Conservation (phyloP, 768 basidiomycete genomes). For the Tricholoma furcatifolium region DNA sequence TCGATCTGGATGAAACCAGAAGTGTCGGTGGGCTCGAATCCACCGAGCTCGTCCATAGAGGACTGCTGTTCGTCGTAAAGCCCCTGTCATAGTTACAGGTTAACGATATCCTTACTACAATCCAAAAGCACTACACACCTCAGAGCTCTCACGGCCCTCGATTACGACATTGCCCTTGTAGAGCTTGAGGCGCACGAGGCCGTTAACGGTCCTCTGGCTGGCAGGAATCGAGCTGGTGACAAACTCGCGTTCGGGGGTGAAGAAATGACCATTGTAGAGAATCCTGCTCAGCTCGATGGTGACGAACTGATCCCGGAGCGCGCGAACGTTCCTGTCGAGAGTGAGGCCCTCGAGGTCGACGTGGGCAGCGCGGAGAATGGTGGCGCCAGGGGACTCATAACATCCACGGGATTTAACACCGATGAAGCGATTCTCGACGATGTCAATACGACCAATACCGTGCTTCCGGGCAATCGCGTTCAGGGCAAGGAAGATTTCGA, state of each 20-base stretch:
- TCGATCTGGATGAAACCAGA: constrained; percentile 97
- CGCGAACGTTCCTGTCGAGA: constrained; percentile 96
- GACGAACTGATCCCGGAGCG: constrained; percentile 91
- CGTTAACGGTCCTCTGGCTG: constrained; percentile 96
- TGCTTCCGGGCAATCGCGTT: constrained; percentile 93
- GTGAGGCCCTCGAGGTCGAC: constrained; percentile 96
- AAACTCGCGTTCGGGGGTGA: constrained; percentile 99
- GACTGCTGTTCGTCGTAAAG: constrained; percentile 94
- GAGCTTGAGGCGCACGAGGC: constrained; percentile 83
- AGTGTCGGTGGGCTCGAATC: constrained; percentile 95
- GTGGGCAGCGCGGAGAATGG: constrained; percentile 93
- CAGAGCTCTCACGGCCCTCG: constrained; percentile 86
- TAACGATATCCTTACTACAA: background rate
- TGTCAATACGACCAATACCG: constrained; percentile 96
- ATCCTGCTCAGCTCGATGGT: constrained; percentile 88
- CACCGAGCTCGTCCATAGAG: constrained; percentile 98
- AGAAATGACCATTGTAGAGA: constrained; percentile 98
- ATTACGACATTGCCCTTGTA: constrained; percentile 97
- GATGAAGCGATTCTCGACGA: constrained; percentile 99
- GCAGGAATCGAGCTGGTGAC: constrained; percentile 87
- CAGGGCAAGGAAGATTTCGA: constrained; percentile 90
- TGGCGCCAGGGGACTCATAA: constrained; percentile 97
- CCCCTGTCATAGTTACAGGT: constrained; percentile 44
- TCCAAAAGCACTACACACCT: constrained; percentile 44
- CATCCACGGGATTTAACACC: constrained; percentile 99